A percentile compares a stretch with the other conserved stretches of the same genome.
phyloP scores from a whole-genome alignment of 1,284 basidiomycete genomes.

The Cryptococcus sp. region DNA sequence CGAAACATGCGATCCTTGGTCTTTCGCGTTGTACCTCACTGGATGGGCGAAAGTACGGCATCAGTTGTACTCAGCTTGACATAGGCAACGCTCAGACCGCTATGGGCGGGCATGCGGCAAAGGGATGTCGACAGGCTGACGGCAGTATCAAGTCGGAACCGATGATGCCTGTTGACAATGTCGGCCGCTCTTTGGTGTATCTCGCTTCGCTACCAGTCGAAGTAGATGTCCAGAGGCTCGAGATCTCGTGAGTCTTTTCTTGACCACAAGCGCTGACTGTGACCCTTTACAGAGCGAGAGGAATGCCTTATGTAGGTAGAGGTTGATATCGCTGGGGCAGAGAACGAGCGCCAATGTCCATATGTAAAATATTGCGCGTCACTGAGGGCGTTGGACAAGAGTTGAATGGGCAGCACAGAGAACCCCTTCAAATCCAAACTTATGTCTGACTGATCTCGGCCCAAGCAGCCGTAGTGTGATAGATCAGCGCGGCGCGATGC shows the following conservation, averaged over 20 bases:
- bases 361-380: too few species aligned
- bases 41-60: constrained; percentile 70
- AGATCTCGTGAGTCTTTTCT: constrained; percentile 59
- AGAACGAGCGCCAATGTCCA: too few species aligned
- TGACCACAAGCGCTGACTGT: too few species aligned
- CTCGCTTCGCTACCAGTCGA: constrained; percentile 67
- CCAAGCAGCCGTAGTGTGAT: too few species aligned
- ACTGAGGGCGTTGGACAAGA: too few species aligned
- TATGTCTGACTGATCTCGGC: too few species aligned
- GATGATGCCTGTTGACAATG: constrained; percentile 57
- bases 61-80: constrained; percentile 75
- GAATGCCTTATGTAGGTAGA: too few species aligned
- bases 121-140: constrained; percentile 67
- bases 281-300: too few species aligned
- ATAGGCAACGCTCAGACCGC: constrained; percentile 71
- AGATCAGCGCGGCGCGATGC: too few species aligned
- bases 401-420: too few species aligned
- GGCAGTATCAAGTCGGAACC: constrained; percentile 64
- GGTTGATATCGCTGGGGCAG: too few species aligned
- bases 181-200: constrained; percentile 68
- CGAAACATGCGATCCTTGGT: constrained; percentile 74
- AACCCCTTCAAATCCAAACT: too few species aligned
- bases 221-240: constrained; percentile 64
- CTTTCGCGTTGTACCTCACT: constrained; percentile 71
- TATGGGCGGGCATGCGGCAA: constrained; percentile 56